Percentiles rank a stretch among this genome's conserved stretches.
Conservation (phyloP, 2,329 filamentous ascomycete genomes). For the Aspergillus sp. region DNA sequence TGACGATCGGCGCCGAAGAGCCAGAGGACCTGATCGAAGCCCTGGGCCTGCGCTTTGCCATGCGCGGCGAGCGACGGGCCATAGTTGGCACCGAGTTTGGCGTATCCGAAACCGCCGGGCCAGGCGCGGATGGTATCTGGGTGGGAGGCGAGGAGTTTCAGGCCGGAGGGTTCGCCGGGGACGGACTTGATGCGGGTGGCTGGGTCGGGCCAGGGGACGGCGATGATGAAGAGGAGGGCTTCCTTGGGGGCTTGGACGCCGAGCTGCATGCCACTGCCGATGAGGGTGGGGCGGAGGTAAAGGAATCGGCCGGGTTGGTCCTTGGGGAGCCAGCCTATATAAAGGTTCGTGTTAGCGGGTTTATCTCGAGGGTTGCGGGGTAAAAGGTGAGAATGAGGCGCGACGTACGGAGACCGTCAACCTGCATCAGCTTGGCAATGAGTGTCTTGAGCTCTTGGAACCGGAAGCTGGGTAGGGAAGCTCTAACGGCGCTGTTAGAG, state of each 20-base stretch:
- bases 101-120: slow-evolving; percentile 90
- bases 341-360: not conserved
- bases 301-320: slow-evolving; percentile 67
- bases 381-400: slow-evolving; percentile 35
- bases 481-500: slow-evolving; percentile 60
- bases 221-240: slow-evolving; percentile 87
- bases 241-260: slow-evolving; percentile 79
- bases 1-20: slow-evolving; percentile 76
- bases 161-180: slow-evolving; percentile 27
- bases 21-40: slow-evolving; percentile 94
- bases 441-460: slow-evolving; percentile 74
- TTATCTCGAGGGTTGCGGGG: not conserved
- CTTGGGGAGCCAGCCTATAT: slow-evolving; percentile 73
- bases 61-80: slow-evolving; percentile 81
- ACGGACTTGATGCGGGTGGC: slow-evolving; percentile 30
- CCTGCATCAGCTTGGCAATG: slow-evolving; percentile 72
- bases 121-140: slow-evolving; percentile 88
- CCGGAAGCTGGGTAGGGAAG: slow-evolving; percentile 75
- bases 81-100: slow-evolving; percentile 94
- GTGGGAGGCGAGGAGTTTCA: slow-evolving; percentile 77
- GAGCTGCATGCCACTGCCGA: slow-evolving; percentile 78
- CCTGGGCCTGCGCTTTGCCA: slow-evolving; percentile 70
- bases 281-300: slow-evolving; percentile 86
- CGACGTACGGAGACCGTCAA: slow-evolving; percentile 58
- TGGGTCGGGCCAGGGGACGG: slow-evolving; percentile 49